Conservation (phyloP, 805 yeast genomes). For the Cyberlindnera euphorbiae region DNA sequence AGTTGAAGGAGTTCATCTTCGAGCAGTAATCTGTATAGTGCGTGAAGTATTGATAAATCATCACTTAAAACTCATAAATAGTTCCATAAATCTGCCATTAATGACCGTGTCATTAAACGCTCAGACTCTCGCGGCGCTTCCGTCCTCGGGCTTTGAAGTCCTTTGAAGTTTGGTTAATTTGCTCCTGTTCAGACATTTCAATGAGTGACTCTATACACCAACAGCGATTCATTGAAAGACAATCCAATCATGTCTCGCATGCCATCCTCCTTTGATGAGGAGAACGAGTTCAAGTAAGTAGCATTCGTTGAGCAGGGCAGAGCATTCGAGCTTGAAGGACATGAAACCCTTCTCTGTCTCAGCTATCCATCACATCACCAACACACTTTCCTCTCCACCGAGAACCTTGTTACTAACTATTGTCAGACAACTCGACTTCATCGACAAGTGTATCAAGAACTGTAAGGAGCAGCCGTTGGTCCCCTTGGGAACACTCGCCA, state of each 20-base stretch:
- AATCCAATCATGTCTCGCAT: conserved; percentile 25
- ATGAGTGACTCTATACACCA: no score
- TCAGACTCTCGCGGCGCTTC: neutral
- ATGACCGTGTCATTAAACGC: neutral
- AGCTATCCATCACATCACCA: no score
- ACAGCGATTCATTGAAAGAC: no score
- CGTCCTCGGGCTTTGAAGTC: neutral
- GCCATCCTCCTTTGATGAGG: conserved; percentile 34
- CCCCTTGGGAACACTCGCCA: conserved; percentile 74
- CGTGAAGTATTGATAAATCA: no score
- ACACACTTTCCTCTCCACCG: no score
- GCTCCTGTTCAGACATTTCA: no score
- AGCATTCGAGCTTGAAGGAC: neutral
- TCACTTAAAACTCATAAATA: no score
- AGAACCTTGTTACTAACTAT: neutral
- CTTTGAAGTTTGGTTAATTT: no score
- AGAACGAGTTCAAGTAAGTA: conserved; percentile 22
- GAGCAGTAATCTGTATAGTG: conserved; percentile 12
- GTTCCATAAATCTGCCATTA: neutral
- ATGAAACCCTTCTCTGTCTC: neutral
- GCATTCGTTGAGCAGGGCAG: neutral
- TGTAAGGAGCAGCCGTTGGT: conserved; percentile 86
- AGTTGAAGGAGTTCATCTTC: conserved; percentile 74
- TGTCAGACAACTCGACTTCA: conserved; percentile 38
- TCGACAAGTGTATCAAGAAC: conserved; percentile 54